Conservation (phyloP, 495 filamentous ascomycete species). For the Podospora bellae-mahoneyi region DNA sequence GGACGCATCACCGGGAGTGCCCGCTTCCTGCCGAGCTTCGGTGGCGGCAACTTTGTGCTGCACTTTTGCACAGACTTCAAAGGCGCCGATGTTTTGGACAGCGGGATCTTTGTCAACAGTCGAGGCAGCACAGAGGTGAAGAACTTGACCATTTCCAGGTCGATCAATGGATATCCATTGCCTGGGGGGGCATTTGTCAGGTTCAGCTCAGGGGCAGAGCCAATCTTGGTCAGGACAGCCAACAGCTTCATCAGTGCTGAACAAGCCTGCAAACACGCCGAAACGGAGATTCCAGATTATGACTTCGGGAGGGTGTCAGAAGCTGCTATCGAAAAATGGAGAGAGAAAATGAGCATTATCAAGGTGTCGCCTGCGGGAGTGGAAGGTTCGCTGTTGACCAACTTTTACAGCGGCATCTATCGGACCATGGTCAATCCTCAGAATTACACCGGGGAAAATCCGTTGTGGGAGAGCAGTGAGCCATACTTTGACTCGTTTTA, state of each 20-base stretch:
- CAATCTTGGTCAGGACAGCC: constrained; percentile 60
- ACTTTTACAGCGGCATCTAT: constrained; percentile 71
- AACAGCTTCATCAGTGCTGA: constrained; percentile 66
- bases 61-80: constrained; percentile 72
- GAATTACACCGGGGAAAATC: constrained; percentile 78
- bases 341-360: constrained; percentile 59
- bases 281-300: constrained; percentile 64
- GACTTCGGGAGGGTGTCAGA: constrained; percentile 56
- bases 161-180: constrained; percentile 60
- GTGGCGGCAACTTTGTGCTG: constrained; percentile 54
- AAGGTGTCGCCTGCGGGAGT: constrained; percentile 54
- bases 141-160: constrained; percentile 55
- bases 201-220: constrained; percentile 39
- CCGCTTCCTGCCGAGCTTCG: constrained; percentile 67
- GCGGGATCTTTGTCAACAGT: constrained; percentile 61
- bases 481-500: constrained; percentile 83
- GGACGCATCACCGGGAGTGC: constrained; percentile 65
- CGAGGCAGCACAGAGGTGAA: constrained; percentile 54
- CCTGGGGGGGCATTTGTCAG: constrained; percentile 61
- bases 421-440: constrained; percentile 70
- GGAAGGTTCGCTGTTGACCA: constrained; percentile 51
- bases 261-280: constrained; percentile 64
- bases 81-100: constrained; percentile 59
- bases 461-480: constrained; percentile 65
- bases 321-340: constrained; percentile 58